phyloP scores from a whole-genome alignment of 345 rosid species.

The Linum usitatissimum region DNA sequence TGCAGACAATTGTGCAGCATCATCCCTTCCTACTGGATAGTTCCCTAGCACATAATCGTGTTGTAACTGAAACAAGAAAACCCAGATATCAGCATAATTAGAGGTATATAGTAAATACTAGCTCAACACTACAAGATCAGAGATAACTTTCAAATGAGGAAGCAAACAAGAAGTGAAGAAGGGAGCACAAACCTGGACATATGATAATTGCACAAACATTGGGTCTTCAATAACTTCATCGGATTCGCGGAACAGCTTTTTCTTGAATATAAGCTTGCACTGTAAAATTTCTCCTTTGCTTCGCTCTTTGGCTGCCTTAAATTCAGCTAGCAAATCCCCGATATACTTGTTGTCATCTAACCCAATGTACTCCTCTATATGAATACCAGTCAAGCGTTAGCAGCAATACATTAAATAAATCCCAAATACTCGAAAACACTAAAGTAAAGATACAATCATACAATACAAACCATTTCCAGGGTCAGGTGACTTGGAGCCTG shows the following conservation, averaged over 20 bases:
- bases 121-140: neutral
- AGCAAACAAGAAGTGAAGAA: constrained; percentile 1
- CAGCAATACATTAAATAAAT: constrained; percentile 10
- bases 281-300: constrained; percentile 96
- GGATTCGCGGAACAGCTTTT: constrained; percentile 88
- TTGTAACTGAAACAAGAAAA: constrained; percentile 57
- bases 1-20: constrained; percentile 93
- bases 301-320: constrained; percentile 85
- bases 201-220: constrained; percentile 90
- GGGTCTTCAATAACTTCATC: constrained; percentile 93
- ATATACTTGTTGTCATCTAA: constrained; percentile 94
- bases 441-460: constrained; percentile 7
- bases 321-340: constrained; percentile 84
- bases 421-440: constrained; percentile 6
- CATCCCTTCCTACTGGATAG: constrained; percentile 98
- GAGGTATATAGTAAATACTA: neutral
- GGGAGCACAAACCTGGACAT: constrained; percentile 69
- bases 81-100: constrained; percentile 15
- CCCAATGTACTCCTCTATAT: constrained; percentile 85
- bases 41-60: constrained; percentile 94
- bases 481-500: constrained; percentile 84
- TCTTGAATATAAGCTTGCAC: constrained; percentile 78
- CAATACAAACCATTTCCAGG: constrained; percentile 61
- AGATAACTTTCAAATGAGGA: neutral
- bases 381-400: constrained; percentile 18